Evolutionary conservation across 108 stramenopile genomes (phyloP), one percentile per base, ranked within the genome.

Genomic region (Skeletonema grethae): DNA sequence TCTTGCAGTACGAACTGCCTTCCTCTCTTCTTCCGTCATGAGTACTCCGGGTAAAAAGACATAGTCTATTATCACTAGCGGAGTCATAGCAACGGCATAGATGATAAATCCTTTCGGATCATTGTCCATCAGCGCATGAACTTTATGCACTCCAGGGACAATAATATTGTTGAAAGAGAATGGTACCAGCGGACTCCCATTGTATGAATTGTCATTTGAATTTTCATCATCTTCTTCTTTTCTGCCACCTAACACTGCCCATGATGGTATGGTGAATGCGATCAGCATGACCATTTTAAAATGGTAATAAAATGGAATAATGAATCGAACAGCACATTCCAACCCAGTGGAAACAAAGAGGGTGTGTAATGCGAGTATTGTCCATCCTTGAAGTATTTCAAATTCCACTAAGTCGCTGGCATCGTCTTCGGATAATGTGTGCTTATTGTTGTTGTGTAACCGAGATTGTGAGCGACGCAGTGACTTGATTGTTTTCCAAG

Each of bases 351-450:
- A 43, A 34, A 69, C 65, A 34, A 67, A 84, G 15, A 84, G 56
- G 15, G 72, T 55, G 50, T 85, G 80, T 61, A 80, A 77, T 16
- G 84, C 84, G 1, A 82, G 20, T 12, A 82, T 28, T 16, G 84
- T 77, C 84, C 84, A 85, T 36, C 80, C 79, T 50, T 81, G 70
- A 3, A 80, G 46, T 32, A 85, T 79, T 50, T 85, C 84, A 43
- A 68, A 80, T 24, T 85, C 84, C 6, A 70, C 55, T 1, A 28
- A 0, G 1, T 28, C 25, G 25, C 25, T 28, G 1, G 25, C 25
- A 28, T 28, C 25, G 1, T 28, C 25, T 28, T 28, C 25, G 25
- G 25, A 28, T 48, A 32, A 58, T 58, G 53, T 20, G 20, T 56
- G 35, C 13, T 48, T 45, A 22, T 56, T 50, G 39, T 30, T 39